phyloP scores from a whole-genome alignment of 2,329 filamentous ascomycete species.

The Colletotrichum incanum region DNA sequence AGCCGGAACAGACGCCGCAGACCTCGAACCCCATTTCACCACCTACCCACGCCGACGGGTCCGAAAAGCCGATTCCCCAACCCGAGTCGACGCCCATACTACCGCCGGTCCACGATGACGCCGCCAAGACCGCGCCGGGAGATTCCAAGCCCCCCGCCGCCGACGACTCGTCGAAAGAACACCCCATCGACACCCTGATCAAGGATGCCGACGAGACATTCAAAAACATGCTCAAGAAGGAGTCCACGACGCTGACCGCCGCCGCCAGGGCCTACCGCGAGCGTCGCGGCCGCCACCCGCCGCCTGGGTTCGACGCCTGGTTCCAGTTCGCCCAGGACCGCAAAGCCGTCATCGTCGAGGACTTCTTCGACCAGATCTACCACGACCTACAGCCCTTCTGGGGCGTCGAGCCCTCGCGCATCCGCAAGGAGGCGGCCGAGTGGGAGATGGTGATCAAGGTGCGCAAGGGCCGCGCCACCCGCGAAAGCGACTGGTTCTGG shows the following conservation, averaged over 20 bases:
- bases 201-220: conserved; percentile 57
- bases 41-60: conserved; percentile 26
- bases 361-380: conserved; percentile 69
- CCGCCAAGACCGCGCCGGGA: conserved; percentile 4
- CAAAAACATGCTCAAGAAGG: conserved; percentile 56
- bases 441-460: conserved; percentile 76
- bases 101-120: background rate
- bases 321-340: conserved; percentile 60
- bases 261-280: conserved; percentile 63
- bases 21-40: conserved; percentile 41
- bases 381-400: conserved; percentile 69
- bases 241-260: conserved; percentile 58
- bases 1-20: conserved; percentile 40
- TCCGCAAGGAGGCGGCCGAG: conserved; percentile 67
- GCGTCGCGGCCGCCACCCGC: conserved; percentile 64
- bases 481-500: conserved; percentile 71
- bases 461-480: conserved; percentile 66
- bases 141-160: background rate
- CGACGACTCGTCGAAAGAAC: conserved; percentile 46
- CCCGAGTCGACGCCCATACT: conserved; percentile 26
- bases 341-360: conserved; percentile 61
- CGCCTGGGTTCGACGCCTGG: conserved; percentile 65
- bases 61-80: conserved; percentile 34
- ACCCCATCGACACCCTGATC: conserved; percentile 64
- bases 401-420: conserved; percentile 63